Percentiles rank a stretch among this genome's conserved stretches.
phyloP scores from a whole-genome alignment of 2,329 filamentous ascomycete species.

The Colletotrichum tamarilloi region DNA sequence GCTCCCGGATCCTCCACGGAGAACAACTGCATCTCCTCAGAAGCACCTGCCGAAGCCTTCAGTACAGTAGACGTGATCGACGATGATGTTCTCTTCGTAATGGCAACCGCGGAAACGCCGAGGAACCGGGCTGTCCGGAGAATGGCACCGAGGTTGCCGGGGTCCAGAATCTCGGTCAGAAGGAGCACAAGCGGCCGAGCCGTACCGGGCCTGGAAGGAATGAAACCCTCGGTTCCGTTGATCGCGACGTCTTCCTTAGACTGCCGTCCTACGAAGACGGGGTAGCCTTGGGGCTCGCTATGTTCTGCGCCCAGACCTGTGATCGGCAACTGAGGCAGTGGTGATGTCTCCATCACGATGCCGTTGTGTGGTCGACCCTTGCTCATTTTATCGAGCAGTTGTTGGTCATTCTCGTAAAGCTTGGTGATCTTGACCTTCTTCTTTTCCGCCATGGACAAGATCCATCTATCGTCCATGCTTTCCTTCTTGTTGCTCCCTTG shows the following conservation, averaged over 20 bases:
- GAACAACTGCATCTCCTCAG: slow-evolving; percentile 82
- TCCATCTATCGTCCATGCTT: slow-evolving; percentile 54
- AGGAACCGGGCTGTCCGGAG: slow-evolving; percentile 90
- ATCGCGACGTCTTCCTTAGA: slow-evolving; percentile 78
- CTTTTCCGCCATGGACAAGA: slow-evolving; percentile 59
- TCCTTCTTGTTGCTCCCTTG: slow-evolving; percentile 66
- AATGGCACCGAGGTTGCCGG: slow-evolving; percentile 91
- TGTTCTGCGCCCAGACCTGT: slow-evolving; percentile 64
- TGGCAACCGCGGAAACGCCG: slow-evolving; percentile 85
- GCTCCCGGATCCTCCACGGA: slow-evolving; percentile 72
- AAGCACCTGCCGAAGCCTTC: slow-evolving; percentile 89
- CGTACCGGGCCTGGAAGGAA: slow-evolving; percentile 49
- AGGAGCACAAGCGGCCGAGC: slow-evolving; percentile 78
- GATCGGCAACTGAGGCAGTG: slow-evolving; percentile 78
- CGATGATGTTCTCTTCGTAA: slow-evolving; percentile 80
- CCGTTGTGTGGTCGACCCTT: slow-evolving; percentile 89
- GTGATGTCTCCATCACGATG: slow-evolving; percentile 86
- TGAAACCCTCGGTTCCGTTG: slow-evolving; percentile 74
- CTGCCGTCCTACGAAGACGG: slow-evolving; percentile 72
- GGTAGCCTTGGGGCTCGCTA: slow-evolving; percentile 61
- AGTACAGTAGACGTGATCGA: slow-evolving; percentile 80
- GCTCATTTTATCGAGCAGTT: slow-evolving; percentile 85
- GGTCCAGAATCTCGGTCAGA: slow-evolving; percentile 82
- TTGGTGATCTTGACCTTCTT: slow-evolving; percentile 66
- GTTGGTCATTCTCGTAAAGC: slow-evolving; percentile 70